Evolutionary conservation across 306 rosid genomes (phyloP).

Genomic region (Senna tora): DNA sequence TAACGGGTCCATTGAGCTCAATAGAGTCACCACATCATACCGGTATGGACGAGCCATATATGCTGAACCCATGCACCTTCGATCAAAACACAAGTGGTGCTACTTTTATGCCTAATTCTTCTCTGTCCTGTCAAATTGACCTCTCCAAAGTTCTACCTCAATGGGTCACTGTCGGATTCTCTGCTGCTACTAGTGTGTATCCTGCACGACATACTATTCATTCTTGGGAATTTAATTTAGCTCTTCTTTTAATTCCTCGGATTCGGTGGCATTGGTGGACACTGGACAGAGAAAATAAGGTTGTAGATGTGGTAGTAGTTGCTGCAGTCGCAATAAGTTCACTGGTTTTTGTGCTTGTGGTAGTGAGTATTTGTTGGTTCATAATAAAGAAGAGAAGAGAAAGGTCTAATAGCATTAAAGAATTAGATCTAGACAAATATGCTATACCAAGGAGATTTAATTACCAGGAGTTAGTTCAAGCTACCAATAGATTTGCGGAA

Average conservation of each 20-base stretch:
- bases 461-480: slow-evolving; percentile 38
- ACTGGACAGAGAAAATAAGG: not conserved
- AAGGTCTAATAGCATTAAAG: not conserved
- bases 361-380: not conserved
- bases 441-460: slow-evolving; percentile 39
- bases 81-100: not conserved
- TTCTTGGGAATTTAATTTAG: slow-evolving; percentile 35
- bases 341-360: not conserved
- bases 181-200: not conserved
- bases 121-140: slow-evolving; percentile 7
- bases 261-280: not conserved
- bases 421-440: not conserved
- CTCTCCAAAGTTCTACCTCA: slow-evolving; percentile 14
- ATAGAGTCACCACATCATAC: not conserved
- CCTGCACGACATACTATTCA: not conserved
- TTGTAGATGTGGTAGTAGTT: too few species aligned
- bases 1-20: not conserved
- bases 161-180: slow-evolving; percentile 27
- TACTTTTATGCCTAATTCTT: not conserved
- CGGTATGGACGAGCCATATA: not conserved
- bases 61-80: not conserved
- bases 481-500: slow-evolving; percentile 38
- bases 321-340: not conserved
- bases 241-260: not conserved
- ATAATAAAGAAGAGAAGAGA: not conserved